Evolutionary conservation across 148 eudicot species (phyloP), one percentile per base, ranked within the genome.

Genomic region (Cornus suecica): DNA sequence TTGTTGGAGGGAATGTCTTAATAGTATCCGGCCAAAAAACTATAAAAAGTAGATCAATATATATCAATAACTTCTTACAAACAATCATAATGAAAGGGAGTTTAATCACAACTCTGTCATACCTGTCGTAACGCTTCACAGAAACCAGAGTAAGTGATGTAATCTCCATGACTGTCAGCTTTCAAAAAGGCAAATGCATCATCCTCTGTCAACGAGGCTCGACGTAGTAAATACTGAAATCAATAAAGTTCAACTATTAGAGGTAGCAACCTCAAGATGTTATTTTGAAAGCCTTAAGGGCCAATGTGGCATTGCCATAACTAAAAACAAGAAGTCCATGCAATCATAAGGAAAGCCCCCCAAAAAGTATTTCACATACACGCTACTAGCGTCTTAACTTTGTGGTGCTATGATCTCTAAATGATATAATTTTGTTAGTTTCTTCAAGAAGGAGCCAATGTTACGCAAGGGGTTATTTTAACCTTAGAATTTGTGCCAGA

Each of bases 61-160:
- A 48, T 48, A 48, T 48, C 2, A 48, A 14, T 9, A 48, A 15
- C 54, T 48, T 10, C 54, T 48, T 48, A 48, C 9, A 54, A 54
- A 54, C 2, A 42, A 32, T 42, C 60, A 31, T 56, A 27, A 18
- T 63, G 13, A 41, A 52, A 60, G 26, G 23, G 4, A 25, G 28
- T 5, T 27, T 28, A 31, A 28, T 28, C 11, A 69, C 61, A 18
- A 45, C 26, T 41, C 4, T 7, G 61, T 11, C 54, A 61, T 82
- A 96, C 99, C 92, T 88, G 91, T 68, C 86, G 82, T 76, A 96
- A 80, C 76, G 90, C 97, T 82, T 86, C 93, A 82, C 93, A 89
- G 75, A 96, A 96, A 16, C 87, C 89, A 23, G 87, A 66, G 75
- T 88, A 96, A 54, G 92, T 90, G 74, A 96, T 85, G 81, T 79